Evolutionary conservation across 2,329 filamentous ascomycete genomes (phyloP).

Genomic region (Didymella arachidicola): DNA sequence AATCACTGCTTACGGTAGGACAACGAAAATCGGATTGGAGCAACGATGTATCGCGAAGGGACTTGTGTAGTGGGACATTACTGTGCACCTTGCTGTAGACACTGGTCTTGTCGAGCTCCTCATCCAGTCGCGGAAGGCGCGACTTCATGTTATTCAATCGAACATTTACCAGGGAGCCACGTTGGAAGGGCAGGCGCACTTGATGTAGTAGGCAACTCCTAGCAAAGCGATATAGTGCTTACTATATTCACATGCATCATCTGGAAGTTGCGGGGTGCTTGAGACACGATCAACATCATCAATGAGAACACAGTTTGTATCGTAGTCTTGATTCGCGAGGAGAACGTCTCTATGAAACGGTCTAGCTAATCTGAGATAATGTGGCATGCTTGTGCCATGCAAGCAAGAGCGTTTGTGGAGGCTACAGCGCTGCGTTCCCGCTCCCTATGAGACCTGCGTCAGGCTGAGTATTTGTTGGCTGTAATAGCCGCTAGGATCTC

Average conservation of each 20-base stretch:
- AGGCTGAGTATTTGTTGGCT: not conserved
- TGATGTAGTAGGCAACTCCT: not conserved
- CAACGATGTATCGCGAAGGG: too few relatives aligned
- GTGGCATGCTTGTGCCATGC: not conserved
- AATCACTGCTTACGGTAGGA: too few relatives aligned
- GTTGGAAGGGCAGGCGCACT: not conserved
- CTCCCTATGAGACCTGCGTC: not conserved
- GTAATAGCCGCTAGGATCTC: not conserved
- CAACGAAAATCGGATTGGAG: too few relatives aligned
- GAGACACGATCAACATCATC: not conserved
- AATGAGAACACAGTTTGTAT: not conserved
- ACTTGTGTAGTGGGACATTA: too few relatives aligned
- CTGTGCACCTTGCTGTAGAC: too few relatives aligned
- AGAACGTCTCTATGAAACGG: not conserved
- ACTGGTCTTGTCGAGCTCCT: too few relatives aligned
- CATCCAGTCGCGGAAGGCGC: too few relatives aligned
- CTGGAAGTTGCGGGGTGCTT: not conserved
- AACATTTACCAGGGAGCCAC: too few relatives aligned
- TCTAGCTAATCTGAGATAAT: not conserved
- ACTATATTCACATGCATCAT: not conserved
- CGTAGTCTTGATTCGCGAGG: not conserved
- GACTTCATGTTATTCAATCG: too few relatives aligned
- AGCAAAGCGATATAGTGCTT: not conserved
- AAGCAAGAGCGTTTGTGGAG: not conserved
- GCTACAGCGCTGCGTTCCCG: not conserved